Evolutionary conservation across 352 stramenopile species (phyloP).

Genomic region (Globisporangium apiculatum): DNA sequence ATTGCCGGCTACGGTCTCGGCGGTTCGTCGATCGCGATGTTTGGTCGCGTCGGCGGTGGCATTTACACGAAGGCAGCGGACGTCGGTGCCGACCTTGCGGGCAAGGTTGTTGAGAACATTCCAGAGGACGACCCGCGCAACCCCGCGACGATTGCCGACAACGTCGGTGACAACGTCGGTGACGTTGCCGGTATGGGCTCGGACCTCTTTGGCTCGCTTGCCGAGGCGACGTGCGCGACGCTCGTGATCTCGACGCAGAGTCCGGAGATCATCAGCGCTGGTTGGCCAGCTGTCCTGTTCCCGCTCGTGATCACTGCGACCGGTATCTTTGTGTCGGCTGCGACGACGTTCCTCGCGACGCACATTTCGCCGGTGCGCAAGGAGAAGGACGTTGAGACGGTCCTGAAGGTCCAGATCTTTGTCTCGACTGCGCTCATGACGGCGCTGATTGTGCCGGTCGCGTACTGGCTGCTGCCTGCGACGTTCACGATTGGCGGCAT

Average conservation of each 20-base stretch:
- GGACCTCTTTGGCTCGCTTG: slow-evolving; percentile 99
- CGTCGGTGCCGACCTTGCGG: slow-evolving; percentile 98
- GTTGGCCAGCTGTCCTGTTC: slow-evolving; percentile 96
- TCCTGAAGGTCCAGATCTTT: slow-evolving; percentile 98
- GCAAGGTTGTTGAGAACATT: slow-evolving; percentile 99
- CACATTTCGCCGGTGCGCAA: slow-evolving; percentile 93
- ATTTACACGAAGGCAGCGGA: slow-evolving; percentile 99
- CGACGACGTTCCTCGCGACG: slow-evolving; percentile 97
- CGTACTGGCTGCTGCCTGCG: slow-evolving; percentile 89
- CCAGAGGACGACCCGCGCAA: slow-evolving; percentile 99
- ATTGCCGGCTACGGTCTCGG: slow-evolving; percentile 98
- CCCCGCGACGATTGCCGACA: slow-evolving; percentile 99
- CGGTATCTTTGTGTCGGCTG: slow-evolving; percentile 96
- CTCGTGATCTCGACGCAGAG: slow-evolving; percentile 95
- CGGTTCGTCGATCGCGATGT: slow-evolving; percentile 98
- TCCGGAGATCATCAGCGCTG: slow-evolving; percentile 82
- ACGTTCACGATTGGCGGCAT: slow-evolving; percentile 82
- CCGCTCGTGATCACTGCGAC: slow-evolving; percentile 94
- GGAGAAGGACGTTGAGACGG: slow-evolving; percentile 94
- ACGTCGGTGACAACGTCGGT: slow-evolving; percentile 99
- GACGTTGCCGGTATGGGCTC: slow-evolving; percentile 99
- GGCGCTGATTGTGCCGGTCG: slow-evolving; percentile 85
- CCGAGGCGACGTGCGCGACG: slow-evolving; percentile 97
- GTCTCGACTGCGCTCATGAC: slow-evolving; percentile 96
- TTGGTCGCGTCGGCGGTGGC: slow-evolving; percentile 98